These are phyloP conservation scores for Penicillium sp. DNA, from an alignment of 2,329 filamentous ascomycete species.

Conservation along the genomic window DNA sequence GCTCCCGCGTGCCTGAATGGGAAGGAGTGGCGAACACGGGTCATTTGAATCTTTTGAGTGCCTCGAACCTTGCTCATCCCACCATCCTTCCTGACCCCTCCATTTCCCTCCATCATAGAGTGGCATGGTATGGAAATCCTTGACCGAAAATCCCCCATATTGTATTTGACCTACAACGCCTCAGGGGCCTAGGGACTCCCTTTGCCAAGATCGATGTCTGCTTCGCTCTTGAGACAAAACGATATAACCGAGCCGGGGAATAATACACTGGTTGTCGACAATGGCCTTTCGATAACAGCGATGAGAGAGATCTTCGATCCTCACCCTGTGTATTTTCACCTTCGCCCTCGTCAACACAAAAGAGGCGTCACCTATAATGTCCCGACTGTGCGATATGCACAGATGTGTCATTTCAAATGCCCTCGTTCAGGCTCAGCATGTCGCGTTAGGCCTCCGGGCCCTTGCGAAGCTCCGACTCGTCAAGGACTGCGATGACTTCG, in stretches of 20 bases:
- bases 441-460: not conserved
- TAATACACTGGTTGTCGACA: not conserved
- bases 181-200: not conserved
- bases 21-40: not conserved
- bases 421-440: not conserved
- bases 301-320: not conserved
- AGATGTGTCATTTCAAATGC: not conserved
- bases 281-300: not conserved
- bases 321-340: not conserved
- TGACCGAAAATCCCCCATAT: not conserved
- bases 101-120: not conserved
- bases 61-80: not conserved
- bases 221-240: not conserved
- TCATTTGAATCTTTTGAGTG: not conserved
- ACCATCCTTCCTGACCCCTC: not conserved
- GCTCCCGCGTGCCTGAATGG: not conserved
- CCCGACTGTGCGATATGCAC: not conserved
- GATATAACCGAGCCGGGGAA: not conserved
- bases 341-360: too few species aligned
- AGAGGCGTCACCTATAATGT: not conserved
- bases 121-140: not conserved
- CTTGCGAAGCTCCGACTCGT: conserved; percentile 10
- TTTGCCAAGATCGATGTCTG: not conserved
- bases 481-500: conserved; percentile 24
- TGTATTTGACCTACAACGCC: not conserved